Evolutionary conservation across 768 basidiomycete genomes (phyloP), one percentile per base, ranked within the genome.

Genomic region (Trametes elegans): DNA sequence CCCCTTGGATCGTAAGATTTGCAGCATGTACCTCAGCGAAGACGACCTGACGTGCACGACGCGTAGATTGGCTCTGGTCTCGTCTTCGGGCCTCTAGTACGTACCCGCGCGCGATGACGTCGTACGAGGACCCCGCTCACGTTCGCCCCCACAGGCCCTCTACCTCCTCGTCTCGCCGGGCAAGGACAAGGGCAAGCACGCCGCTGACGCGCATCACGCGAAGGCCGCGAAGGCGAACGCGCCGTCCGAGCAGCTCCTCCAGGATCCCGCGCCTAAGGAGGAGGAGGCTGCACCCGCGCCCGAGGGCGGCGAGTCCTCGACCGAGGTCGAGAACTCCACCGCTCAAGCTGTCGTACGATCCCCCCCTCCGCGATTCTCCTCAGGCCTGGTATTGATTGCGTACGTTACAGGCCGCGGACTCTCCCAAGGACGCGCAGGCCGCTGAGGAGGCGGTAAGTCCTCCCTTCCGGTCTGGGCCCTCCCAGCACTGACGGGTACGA

Each of bases 1-100:
- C 8, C 28, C 57, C 63, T 13, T 66, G 65, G 65, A 57, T 60
- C n/a, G 65, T 63, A 34, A 38, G 63, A 49, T 19, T 29, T 16
- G 8, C 21, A 19, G 11, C 11, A 14, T 11, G 14, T 10, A 24
- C 5, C 26, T 6, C 8, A 10, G 3, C 5, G 6, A 9, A 38
- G 16, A 14, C 19, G 18, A n/a, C 13, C 10, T 35, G 19, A 39
- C 19, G 10, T 16, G 49, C n/a, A 8, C 11, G 28, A n/a, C 24
- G 31, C 18, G 18, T 39, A 66, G 65, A 64, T 66, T 47, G 65
- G 62, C 38, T 66, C 65, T 47, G 60, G 62, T 1, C 40, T 62
- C 31, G 50, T 66, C 27, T 66, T 66, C 49, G 65, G 62, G 3
- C 60, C 65, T 27, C 51, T 60, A 23, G 65, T 66, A 42, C 26